These are phyloP conservation scores for Moniliella sp. DNA, from an alignment of 1,284 basidiomycete species.

Conservation along the genomic window DNA sequence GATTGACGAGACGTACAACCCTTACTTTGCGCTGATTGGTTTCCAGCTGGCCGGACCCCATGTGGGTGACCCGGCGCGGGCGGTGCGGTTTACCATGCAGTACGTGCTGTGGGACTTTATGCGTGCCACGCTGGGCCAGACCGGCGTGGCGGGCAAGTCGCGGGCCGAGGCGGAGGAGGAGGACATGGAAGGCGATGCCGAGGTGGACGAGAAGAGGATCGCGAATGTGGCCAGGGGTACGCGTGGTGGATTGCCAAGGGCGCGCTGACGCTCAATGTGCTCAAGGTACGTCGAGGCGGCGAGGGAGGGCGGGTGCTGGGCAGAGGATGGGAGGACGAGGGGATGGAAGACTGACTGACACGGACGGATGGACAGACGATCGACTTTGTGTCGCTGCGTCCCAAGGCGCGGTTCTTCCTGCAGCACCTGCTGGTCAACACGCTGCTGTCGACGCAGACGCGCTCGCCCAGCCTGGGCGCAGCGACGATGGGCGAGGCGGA, in stretches of 20 bases:
- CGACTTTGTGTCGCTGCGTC: conserved; percentile 14
- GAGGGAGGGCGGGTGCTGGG: neutral
- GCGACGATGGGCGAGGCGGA: neutral
- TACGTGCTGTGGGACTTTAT: conserved; percentile 94
- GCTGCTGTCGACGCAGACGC: conserved; percentile 12
- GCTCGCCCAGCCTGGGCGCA: conserved; percentile 3
- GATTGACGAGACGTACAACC: conserved; percentile 70
- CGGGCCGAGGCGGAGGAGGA: conserved; percentile 39
- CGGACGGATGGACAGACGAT: conserved; percentile 8
- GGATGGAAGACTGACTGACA: neutral
- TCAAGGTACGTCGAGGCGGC: conserved; percentile 46
- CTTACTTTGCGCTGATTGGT: conserved; percentile 73
- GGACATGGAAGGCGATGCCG: conserved; percentile 26
- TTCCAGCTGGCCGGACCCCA: conserved; percentile 18
- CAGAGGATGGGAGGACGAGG: neutral
- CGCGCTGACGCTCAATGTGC: conserved; percentile 47
- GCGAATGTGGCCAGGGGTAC: conserved; percentile 55
- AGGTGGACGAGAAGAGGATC: conserved; percentile 33
- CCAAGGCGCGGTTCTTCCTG: conserved; percentile 8
- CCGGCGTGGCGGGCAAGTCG: conserved; percentile 55
- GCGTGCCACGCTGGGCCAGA: conserved; percentile 69
- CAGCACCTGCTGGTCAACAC: conserved; percentile 14
- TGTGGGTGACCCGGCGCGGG: conserved; percentile 23
- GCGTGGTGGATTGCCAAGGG: conserved; percentile 65
- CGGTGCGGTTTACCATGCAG: conserved; percentile 74